Conservation (phyloP, 768 basidiomycete genomes). For the Termitomyces eurrhizus region DNA sequence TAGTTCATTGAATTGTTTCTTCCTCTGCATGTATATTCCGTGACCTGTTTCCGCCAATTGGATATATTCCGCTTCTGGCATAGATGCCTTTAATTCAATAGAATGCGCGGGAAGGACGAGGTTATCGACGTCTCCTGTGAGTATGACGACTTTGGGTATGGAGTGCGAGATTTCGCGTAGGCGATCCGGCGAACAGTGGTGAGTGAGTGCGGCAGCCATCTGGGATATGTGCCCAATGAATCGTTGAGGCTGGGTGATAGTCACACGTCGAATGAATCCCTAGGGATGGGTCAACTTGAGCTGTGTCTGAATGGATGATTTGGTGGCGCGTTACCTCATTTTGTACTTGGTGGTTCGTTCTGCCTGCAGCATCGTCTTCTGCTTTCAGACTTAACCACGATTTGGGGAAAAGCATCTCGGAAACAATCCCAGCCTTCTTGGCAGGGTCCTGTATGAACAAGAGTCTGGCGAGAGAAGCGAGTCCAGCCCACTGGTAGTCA, state of each 20-base stretch:
- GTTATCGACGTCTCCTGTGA: conserved; percentile 68
- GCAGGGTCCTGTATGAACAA: conserved; percentile 42
- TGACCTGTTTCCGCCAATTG: conserved; percentile 65
- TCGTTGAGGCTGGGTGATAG: conserved; percentile 53
- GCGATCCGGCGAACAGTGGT: conserved; percentile 48
- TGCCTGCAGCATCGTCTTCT: conserved; percentile 47
- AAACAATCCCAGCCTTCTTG: conserved; percentile 43
- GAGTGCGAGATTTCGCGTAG: conserved; percentile 44
- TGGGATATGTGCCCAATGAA: conserved; percentile 67
- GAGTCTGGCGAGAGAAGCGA: conserved; percentile 30
- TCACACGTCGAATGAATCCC: conserved; percentile 42
- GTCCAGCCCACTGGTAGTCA: conserved; percentile 34
- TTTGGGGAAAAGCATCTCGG: conserved; percentile 56
- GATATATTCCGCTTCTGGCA: conserved; percentile 59
- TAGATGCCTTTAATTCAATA: conserved; percentile 44
- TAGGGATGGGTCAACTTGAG: conserved; percentile 19
- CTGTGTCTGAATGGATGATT: background rate
- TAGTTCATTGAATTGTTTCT: conserved; percentile 47
- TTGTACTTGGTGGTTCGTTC: conserved; percentile 64
- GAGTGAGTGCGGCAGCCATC: conserved; percentile 64
- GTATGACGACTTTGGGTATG: conserved; percentile 62
- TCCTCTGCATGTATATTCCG: conserved; percentile 48
- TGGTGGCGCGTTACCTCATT: conserved; percentile 35
- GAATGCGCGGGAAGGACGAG: conserved; percentile 54
- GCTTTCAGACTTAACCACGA: conserved; percentile 58